Conservation (phyloP, 2,329 filamentous ascomycete species). For the Aphanoascus verrucosus region DNA sequence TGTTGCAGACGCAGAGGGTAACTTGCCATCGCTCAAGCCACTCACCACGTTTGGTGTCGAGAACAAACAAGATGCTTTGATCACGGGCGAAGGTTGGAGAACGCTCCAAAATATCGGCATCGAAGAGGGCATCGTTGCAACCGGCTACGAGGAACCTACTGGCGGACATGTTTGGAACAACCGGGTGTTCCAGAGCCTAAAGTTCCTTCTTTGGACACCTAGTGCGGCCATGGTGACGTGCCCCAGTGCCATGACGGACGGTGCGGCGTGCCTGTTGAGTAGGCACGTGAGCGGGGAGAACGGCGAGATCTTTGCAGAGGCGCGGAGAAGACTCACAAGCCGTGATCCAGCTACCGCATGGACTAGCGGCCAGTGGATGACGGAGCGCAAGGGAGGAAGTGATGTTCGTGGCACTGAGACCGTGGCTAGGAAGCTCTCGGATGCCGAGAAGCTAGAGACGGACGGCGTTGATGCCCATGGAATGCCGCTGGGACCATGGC, state of each 20-base stretch:
- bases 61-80: slow-evolving; percentile 20
- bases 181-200: slow-evolving; percentile 20
- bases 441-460: slow-evolving; percentile 21
- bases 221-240: slow-evolving; percentile 23
- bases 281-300: slow-evolving; percentile 18
- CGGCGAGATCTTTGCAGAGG: slow-evolving; percentile 17
- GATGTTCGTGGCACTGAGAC: slow-evolving; percentile 61
- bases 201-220: slow-evolving; percentile 19
- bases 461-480: slow-evolving; percentile 22
- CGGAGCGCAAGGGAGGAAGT: slow-evolving; percentile 57
- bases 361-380: slow-evolving; percentile 73
- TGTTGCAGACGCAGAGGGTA: slow-evolving; percentile 19
- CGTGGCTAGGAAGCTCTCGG: slow-evolving; percentile 35
- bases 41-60: slow-evolving; percentile 21
- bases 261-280: slow-evolving; percentile 20
- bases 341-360: slow-evolving; percentile 42
- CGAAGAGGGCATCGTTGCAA: slow-evolving; percentile 20
- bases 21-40: slow-evolving; percentile 18
- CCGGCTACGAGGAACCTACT: slow-evolving; percentile 17
- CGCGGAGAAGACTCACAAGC: slow-evolving; percentile 37
- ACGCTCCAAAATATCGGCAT: slow-evolving; percentile 20
- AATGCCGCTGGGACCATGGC: slow-evolving; percentile 46
- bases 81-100: slow-evolving; percentile 23
- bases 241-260: slow-evolving; percentile 23
- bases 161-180: slow-evolving; percentile 16